Evolutionary conservation across 169 alveolate species (phyloP).

Genomic region (Sarcocystis neurona): DNA sequence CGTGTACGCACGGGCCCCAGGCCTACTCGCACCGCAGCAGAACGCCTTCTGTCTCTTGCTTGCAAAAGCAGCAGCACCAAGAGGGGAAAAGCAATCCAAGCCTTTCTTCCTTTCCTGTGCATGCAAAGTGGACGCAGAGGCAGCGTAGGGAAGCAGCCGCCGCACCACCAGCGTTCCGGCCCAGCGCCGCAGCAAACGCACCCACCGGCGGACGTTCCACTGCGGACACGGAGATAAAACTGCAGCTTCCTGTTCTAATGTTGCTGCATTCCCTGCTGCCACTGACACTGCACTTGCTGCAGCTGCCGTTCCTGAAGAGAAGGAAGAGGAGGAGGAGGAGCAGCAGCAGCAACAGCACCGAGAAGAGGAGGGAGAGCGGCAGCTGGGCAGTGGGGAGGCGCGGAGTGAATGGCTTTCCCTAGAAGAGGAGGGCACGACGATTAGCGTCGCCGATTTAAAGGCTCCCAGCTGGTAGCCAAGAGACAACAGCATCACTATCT

Average conservation of each 20-base stretch:
- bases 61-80: too few relatives aligned
- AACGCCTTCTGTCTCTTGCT: too few relatives aligned
- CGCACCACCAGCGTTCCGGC: constrained; percentile 5
- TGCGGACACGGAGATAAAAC: too few relatives aligned
- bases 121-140: not conserved
- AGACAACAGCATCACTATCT: constrained; percentile 37
- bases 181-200: constrained; percentile 9
- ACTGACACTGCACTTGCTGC: constrained; percentile 14
- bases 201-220: constrained; percentile 31
- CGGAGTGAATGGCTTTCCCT: not conserved
- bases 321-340: not conserved
- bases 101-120: too few relatives aligned
- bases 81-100: too few relatives aligned
- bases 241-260: too few relatives aligned
- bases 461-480: constrained; percentile 54
- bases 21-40: too few relatives aligned
- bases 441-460: constrained; percentile 15
- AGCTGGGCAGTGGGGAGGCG: not conserved
- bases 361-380: not conserved
- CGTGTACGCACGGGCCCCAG: too few relatives aligned
- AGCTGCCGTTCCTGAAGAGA: not conserved
- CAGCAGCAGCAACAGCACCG: not conserved
- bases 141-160: constrained; percentile 1
- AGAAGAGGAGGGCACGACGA: constrained; percentile 1
- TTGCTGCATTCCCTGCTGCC: constrained; percentile 39